phyloP scores from a whole-genome alignment of 208 protist genomes.

The Phytomonas sp. region DNA sequence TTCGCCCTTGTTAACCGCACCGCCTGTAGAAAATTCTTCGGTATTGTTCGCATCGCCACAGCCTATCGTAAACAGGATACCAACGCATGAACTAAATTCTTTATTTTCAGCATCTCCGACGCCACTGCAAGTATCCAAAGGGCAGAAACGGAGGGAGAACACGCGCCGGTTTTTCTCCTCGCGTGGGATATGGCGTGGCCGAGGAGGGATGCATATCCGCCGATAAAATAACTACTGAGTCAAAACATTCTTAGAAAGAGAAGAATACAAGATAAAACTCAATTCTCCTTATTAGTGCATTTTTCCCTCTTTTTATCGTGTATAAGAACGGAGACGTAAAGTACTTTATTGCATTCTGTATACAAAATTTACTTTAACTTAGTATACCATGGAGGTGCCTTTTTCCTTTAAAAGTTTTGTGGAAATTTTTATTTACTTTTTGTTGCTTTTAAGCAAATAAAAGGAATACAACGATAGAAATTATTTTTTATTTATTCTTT shows the following conservation, averaged over 20 bases:
- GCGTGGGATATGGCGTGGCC: slow-evolving; percentile 9
- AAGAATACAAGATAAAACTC: neutral
- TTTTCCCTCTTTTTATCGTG: neutral
- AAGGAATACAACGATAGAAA: neutral
- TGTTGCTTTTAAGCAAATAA: neutral
- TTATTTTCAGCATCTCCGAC: neutral
- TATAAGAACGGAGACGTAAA: neutral
- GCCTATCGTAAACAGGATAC: neutral
- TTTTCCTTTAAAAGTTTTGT: neutral
- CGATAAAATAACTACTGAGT: neutral
- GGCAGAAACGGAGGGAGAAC: slow-evolving; percentile 24
- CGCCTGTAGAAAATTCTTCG: neutral
- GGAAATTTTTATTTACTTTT: neutral
- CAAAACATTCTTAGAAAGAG: neutral
- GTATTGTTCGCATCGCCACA: neutral
- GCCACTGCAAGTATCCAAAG: slow-evolving; percentile 13
- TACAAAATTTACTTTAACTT: neutral
- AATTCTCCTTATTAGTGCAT: neutral
- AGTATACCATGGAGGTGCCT: neutral
- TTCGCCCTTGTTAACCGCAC: neutral
- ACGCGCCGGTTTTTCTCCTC: slow-evolving; percentile 30
- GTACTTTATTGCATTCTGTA: neutral
- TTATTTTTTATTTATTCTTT: neutral
- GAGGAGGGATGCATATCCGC: neutral
- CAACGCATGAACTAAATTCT: neutral